These are phyloP conservation scores for Daldinia sp. DNA, from an alignment of 2,329 filamentous ascomycete genomes.

Conservation along the genomic window DNA sequence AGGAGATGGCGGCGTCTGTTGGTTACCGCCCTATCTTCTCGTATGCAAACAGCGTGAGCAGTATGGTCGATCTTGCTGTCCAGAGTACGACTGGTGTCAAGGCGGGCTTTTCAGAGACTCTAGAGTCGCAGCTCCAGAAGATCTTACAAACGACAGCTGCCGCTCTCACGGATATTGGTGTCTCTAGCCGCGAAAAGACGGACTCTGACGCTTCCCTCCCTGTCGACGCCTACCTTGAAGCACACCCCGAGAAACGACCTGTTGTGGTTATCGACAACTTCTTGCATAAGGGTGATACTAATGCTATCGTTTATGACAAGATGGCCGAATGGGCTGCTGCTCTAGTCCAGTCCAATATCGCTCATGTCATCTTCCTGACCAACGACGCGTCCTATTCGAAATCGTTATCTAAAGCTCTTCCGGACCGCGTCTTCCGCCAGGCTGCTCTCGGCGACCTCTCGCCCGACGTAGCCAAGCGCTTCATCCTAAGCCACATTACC, in stretches of 20 bases:
- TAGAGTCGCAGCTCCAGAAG: slow-evolving; percentile 88
- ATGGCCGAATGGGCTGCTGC: slow-evolving; percentile 89
- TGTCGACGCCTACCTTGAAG: slow-evolving; percentile 88
- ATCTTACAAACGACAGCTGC: slow-evolving; percentile 85
- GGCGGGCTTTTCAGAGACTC: slow-evolving; percentile 90
- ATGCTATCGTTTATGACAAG: slow-evolving; percentile 75
- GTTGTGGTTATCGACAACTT: slow-evolving; percentile 94
- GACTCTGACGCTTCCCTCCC: slow-evolving; percentile 77
- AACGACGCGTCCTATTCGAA: slow-evolving; percentile 90
- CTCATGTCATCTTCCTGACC: slow-evolving; percentile 94
- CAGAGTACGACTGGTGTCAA: slow-evolving; percentile 95
- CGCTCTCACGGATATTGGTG: slow-evolving; percentile 79
- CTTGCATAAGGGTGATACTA: slow-evolving; percentile 77
- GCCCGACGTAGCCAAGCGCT: slow-evolving; percentile 85
- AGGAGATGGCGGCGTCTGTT: slow-evolving; percentile 79
- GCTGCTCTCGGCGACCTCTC: slow-evolving; percentile 87
- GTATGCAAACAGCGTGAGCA: slow-evolving; percentile 95
- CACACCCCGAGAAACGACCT: slow-evolving; percentile 82
- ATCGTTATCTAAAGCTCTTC: slow-evolving; percentile 83
- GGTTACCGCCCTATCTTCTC: slow-evolving; percentile 94
- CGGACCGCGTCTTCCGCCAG: slow-evolving; percentile 88
- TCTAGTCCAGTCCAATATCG: slow-evolving; percentile 85
- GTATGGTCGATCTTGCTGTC: slow-evolving; percentile 88
- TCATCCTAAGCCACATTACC: slow-evolving; percentile 84
- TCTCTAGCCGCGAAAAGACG: slow-evolving; percentile 73